phyloP scores from a whole-genome alignment of 352 stramenopile genomes.

The Bremia lactucae region DNA sequence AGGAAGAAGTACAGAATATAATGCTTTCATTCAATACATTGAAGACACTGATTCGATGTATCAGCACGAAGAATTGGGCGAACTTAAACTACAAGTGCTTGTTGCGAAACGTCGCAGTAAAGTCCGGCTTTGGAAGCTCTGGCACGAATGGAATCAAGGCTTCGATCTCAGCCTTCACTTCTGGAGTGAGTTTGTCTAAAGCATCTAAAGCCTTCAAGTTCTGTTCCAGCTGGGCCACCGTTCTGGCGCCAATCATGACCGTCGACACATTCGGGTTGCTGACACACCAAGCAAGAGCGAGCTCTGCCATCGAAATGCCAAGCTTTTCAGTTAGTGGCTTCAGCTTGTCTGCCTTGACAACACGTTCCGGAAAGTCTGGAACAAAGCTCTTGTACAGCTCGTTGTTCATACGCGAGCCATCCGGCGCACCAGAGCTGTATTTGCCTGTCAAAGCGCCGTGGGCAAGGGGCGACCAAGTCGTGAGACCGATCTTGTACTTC shows the following conservation, averaged over 20 bases:
- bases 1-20: too few species aligned
- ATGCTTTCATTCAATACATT: too few species aligned
- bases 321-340: constrained; percentile 33
- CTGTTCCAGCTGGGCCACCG: too few species aligned
- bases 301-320: constrained; percentile 24
- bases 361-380: constrained; percentile 10
- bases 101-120: too few species aligned
- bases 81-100: too few species aligned
- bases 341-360: constrained; percentile 22
- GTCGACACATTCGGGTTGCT: too few species aligned
- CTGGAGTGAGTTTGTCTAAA: constrained; percentile 34
- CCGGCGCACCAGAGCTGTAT: constrained; percentile 42
- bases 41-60: too few species aligned
- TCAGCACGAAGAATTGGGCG: too few species aligned
- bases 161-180: constrained; percentile 42
- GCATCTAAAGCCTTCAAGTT: constrained; percentile 46
- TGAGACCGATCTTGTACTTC: constrained; percentile 50
- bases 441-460: constrained; percentile 47
- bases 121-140: too few species aligned
- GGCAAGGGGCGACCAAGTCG: constrained; percentile 40
- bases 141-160: constrained; percentile 15
- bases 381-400: constrained; percentile 21
- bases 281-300: constrained; percentile 56
- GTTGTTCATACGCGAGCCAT: constrained; percentile 33
- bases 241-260: constrained; percentile 47